phyloP scores from a whole-genome alignment of 2,329 filamentous ascomycete genomes.

The Beauveria rudraprayagi region DNA sequence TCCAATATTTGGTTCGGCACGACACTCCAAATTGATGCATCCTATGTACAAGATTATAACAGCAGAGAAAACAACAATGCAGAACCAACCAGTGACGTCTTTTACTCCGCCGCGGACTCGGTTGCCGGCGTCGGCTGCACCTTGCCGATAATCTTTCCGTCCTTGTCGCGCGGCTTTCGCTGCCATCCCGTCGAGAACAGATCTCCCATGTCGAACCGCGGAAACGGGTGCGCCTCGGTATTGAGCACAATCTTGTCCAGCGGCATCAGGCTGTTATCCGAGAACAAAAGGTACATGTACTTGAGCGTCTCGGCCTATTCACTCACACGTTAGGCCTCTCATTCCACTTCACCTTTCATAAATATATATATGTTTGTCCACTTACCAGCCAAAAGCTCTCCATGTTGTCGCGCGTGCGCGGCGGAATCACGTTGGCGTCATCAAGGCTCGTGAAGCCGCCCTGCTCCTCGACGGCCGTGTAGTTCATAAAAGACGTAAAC shows the following conservation, averaged over 20 bases:
- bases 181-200: constrained; percentile 77
- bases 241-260: constrained; percentile 87
- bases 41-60: background rate
- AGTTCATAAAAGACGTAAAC: constrained; percentile 83
- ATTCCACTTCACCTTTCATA: background rate
- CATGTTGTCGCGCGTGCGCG: constrained; percentile 77
- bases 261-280: constrained; percentile 70
- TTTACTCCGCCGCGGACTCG: background rate
- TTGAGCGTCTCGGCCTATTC: constrained; percentile 85
- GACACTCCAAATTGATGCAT: too few species aligned
- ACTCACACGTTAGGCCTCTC: constrained; percentile 13
- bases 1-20: background rate
- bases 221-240: constrained; percentile 88
- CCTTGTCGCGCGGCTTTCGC: constrained; percentile 52
- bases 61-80: background rate
- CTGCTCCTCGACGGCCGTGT: constrained; percentile 70
- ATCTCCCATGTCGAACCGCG: constrained; percentile 72
- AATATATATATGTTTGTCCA: constrained; percentile 11
- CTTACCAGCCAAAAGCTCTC: constrained; percentile 95
- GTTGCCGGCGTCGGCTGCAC: background rate
- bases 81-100: background rate
- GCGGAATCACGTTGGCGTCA: constrained; percentile 66
- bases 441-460: constrained; percentile 76
- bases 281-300: constrained; percentile 95
- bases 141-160: constrained; percentile 28